Percentiles rank a stretch among this genome's conserved stretches.
Evolutionary conservation across 441 rosid genomes (phyloP).

Genomic region (Biscutella auriculata): DNA sequence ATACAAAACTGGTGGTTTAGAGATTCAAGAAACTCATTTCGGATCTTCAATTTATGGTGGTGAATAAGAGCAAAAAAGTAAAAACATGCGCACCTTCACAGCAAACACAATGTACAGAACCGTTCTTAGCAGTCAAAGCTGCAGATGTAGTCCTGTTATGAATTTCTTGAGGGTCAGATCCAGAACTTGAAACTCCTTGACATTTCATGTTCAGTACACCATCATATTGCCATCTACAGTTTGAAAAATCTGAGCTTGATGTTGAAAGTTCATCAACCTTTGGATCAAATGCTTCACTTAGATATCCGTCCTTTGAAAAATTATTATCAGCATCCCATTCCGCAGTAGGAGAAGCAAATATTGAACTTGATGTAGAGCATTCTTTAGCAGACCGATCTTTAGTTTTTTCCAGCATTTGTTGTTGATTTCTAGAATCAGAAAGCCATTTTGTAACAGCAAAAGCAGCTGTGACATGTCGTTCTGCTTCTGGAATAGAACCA

Average conservation of each 20-base stretch:
- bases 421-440: conserved; percentile 30
- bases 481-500: conserved; percentile 33
- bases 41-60: conserved; percentile 1
- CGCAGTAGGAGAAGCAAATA: conserved; percentile 25
- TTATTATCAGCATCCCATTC: conserved; percentile 18
- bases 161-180: conserved; percentile 21
- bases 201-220: conserved; percentile 10
- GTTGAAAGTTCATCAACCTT: conserved; percentile 47
- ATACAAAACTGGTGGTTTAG: not conserved
- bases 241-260: conserved; percentile 42
- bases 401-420: conserved; percentile 27
- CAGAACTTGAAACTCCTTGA: conserved; percentile 20
- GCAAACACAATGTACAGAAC: conserved; percentile 34
- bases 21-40: conserved; percentile 5
- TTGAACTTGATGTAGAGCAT: conserved; percentile 27
- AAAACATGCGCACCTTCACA: conserved; percentile 40
- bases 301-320: conserved; percentile 27
- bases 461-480: conserved; percentile 38
- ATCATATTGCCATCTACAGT: conserved; percentile 21
- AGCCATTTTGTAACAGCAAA: conserved; percentile 46
- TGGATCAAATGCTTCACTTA: conserved; percentile 30
- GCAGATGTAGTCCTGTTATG: conserved; percentile 13
- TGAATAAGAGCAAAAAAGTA: conserved; percentile 11
- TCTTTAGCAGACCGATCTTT: conserved; percentile 34
- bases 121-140: conserved; percentile 26